A percentile compares a stretch with the other conserved stretches of the same genome.
These are phyloP conservation scores for Kentomonas sorsogonicus DNA, from an alignment of 208 protist species.

Conservation along the genomic window DNA sequence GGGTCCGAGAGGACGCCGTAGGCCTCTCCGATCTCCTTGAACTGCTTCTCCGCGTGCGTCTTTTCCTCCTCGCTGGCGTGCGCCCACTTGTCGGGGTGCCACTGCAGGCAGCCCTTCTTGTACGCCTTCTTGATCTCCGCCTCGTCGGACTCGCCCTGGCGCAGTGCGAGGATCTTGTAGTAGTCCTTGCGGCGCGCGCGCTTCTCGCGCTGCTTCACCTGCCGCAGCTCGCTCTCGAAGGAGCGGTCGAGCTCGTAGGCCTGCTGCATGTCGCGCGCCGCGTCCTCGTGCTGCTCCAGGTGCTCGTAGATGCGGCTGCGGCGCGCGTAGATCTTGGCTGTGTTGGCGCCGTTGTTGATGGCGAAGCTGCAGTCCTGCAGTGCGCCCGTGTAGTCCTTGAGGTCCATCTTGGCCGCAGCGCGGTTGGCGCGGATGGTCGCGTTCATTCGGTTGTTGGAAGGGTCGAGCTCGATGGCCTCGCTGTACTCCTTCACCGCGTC, in stretches of 20 bases:
- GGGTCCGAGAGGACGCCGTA: constrained; percentile 86
- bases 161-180: constrained; percentile 86
- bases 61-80: constrained; percentile 69
- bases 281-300: constrained; percentile 85
- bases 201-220: constrained; percentile 54
- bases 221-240: constrained; percentile 55
- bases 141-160: constrained; percentile 53
- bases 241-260: constrained; percentile 64
- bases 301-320: constrained; percentile 75
- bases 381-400: constrained; percentile 82
- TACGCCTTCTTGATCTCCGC: constrained; percentile 82
- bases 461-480: constrained; percentile 69
- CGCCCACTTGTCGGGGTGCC: constrained; percentile 92
- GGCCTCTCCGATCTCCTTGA: constrained; percentile 86
- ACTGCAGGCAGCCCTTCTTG: constrained; percentile 77
- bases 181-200: constrained; percentile 84
- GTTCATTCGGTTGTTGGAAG: constrained; percentile 64
- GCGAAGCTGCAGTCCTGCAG: constrained; percentile 90
- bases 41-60: constrained; percentile 71
- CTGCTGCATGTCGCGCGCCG: constrained; percentile 80
- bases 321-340: constrained; percentile 84
- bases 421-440: constrained; percentile 84
- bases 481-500: constrained; percentile 78
- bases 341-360: constrained; percentile 78
- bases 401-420: constrained; percentile 78